Evolutionary conservation across 352 stramenopile species (phyloP).

Genomic region (Pythium folliculosum): DNA sequence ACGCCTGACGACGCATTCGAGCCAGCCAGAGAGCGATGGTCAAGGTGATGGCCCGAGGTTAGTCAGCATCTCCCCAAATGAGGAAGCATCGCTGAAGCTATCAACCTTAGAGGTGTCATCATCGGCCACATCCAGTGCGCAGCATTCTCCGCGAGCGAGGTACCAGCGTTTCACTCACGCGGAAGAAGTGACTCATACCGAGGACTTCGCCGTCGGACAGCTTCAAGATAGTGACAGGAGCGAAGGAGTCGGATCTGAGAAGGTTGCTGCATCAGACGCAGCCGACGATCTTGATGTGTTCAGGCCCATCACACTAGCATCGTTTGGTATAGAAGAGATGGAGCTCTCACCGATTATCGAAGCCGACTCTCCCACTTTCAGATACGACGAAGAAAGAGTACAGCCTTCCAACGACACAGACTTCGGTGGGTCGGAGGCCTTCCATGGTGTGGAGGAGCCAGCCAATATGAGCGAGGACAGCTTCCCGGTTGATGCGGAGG

Average conservation of each 20-base stretch:
- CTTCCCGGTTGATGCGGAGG: too few species aligned
- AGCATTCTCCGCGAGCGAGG: neutral
- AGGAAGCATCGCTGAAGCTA: neutral
- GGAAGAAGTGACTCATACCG: neutral
- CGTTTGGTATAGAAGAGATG: conserved; percentile 48
- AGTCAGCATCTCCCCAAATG: neutral
- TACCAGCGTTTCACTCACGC: neutral
- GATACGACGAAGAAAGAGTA: neutral
- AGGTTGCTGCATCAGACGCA: neutral
- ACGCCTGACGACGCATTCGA: conserved; percentile 6
- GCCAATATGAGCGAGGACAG: too few species aligned
- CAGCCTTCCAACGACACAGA: neutral
- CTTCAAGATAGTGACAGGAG: neutral
- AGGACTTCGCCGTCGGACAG: too few species aligned
- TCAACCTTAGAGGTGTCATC: neutral
- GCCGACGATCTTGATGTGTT: conserved; percentile 15
- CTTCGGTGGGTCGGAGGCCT: neutral
- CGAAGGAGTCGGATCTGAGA: neutral
- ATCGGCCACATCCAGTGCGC: neutral
- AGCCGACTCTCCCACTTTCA: neutral
- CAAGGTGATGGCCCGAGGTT: neutral
- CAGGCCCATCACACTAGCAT: conserved; percentile 42
- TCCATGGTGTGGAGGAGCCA: neutral
- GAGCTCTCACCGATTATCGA: conserved; percentile 37
- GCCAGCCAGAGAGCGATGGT: neutral